Evolutionary conservation across 139 green algal species (phyloP).

Genomic region (Auxenochlorella pyrenoidosa): DNA sequence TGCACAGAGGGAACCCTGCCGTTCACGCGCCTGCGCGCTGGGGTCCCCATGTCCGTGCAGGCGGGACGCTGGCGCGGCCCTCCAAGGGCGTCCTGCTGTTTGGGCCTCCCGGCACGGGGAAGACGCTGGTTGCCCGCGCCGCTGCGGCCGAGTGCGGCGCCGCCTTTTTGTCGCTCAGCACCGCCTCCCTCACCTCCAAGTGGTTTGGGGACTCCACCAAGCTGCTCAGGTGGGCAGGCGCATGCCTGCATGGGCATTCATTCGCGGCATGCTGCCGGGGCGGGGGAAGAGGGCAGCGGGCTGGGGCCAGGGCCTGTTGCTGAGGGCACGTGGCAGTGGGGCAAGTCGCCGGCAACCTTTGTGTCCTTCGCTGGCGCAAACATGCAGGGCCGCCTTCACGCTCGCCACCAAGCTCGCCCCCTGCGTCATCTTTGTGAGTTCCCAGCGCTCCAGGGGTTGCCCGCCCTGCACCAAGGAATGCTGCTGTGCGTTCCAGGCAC

Average conservation of each 20-base stretch:
- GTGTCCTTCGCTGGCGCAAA: not conserved
- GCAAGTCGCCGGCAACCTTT: not conserved
- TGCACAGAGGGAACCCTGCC: too few species aligned
- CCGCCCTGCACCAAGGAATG: too few species aligned
- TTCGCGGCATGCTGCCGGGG: too few species aligned
- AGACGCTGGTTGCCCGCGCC: slow-evolving; percentile 60
- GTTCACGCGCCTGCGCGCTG: too few species aligned
- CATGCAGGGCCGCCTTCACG: slow-evolving; percentile 48
- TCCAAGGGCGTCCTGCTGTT: slow-evolving; percentile 62
- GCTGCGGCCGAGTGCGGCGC: slow-evolving; percentile 61
- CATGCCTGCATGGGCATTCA: not conserved
- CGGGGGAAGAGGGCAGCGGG: not conserved
- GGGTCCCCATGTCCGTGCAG: too few species aligned
- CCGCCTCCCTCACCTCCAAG: slow-evolving; percentile 31
- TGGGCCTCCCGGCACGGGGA: slow-evolving; percentile 57
- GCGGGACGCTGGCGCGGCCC: slow-evolving; percentile 46
- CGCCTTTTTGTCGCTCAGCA: slow-evolving; percentile 51
- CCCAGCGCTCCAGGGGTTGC: too few species aligned
- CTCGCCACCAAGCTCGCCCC: slow-evolving; percentile 63
- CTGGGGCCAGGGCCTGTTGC: not conserved
- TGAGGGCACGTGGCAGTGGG: not conserved
- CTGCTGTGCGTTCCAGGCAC: too few species aligned
- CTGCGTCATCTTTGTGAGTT: slow-evolving; percentile 80
- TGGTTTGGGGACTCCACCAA: slow-evolving; percentile 36
- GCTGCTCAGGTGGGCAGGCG: not conserved